Evolutionary conservation across 441 rosid species (phyloP).

Genomic region (Croton laevigatus): DNA sequence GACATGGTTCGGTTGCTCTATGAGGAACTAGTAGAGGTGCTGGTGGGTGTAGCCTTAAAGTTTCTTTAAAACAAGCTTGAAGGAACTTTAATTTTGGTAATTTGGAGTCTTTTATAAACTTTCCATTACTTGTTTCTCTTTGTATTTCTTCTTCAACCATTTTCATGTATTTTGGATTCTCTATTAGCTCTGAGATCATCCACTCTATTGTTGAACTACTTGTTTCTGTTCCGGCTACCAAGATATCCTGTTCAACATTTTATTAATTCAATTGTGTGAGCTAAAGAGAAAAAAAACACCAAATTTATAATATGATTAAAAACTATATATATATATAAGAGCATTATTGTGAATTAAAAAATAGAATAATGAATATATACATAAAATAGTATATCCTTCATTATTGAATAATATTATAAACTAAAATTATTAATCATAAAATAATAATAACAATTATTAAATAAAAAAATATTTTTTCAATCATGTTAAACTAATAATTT

Average conservation of each 20-base stretch:
- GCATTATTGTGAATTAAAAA: too few relatives aligned
- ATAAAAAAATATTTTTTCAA: too few relatives aligned
- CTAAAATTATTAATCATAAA: too few relatives aligned
- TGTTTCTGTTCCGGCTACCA: constrained; percentile 24
- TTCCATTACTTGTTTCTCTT: background rate
- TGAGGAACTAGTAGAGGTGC: constrained; percentile 37
- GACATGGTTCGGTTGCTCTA: constrained; percentile 9
- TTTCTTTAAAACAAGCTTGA: constrained; percentile 47
- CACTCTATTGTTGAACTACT: constrained; percentile 28
- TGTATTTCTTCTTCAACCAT: constrained; percentile 15
- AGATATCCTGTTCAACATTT: constrained; percentile 9
- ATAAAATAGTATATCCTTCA: too few relatives aligned
- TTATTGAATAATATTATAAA: too few relatives aligned
- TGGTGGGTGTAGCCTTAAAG: constrained; percentile 47
- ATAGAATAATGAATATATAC: too few relatives aligned
- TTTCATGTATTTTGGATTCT: constrained; percentile 20
- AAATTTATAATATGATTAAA: too few relatives aligned
- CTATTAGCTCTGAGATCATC: constrained; percentile 22
- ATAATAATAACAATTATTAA: too few relatives aligned
- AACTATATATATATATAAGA: too few relatives aligned
- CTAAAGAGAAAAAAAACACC: background rate
- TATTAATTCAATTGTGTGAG: background rate
- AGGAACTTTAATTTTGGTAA: constrained; percentile 31
- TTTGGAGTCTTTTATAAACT: constrained; percentile 14
- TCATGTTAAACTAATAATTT: too few relatives aligned